Percentiles rank a stretch among this genome's conserved stretches.
Conservation (phyloP, 163 green algal genomes). For the Chlamydomonas reinhardtii region DNA sequence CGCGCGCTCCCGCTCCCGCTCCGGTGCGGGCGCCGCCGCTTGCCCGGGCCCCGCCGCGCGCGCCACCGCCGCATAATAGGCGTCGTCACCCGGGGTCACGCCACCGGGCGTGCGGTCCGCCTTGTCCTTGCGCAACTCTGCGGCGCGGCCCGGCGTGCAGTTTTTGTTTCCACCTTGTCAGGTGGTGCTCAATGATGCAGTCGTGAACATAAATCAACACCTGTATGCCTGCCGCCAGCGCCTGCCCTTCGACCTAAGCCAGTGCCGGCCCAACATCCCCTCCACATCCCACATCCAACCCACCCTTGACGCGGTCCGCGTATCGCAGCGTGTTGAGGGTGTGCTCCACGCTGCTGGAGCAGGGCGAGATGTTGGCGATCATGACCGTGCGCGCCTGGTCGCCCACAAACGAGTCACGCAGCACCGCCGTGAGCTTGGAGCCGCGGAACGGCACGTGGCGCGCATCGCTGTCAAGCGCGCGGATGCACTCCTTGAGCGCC, state of each 20-base stretch:
- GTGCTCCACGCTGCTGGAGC: slow-evolving; percentile 92
- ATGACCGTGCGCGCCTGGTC: slow-evolving; percentile 95
- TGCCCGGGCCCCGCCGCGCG: slow-evolving; percentile 27
- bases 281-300: neutral
- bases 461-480: slow-evolving; percentile 91
- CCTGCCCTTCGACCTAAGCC: too few species aligned
- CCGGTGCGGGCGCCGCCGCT: neutral
- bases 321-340: slow-evolving; percentile 99
- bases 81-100: slow-evolving; percentile 71
- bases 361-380: slow-evolving; percentile 98
- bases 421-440: slow-evolving; percentile 96
- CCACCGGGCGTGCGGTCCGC: slow-evolving; percentile 64
- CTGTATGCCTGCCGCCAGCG: too few species aligned
- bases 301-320: slow-evolving; percentile 94
- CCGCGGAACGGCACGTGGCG: slow-evolving; percentile 97
- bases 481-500: slow-evolving; percentile 95
- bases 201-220: too few species aligned
- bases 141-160: neutral
- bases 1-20: neutral
- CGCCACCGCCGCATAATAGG: slow-evolving; percentile 66
- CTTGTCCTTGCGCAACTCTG: slow-evolving; percentile 86
- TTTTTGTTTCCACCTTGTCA: too few species aligned
- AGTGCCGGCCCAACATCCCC: too few species aligned
- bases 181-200: too few species aligned
- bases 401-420: slow-evolving; percentile 94